Evolutionary conservation across 495 filamentous ascomycete genomes (phyloP), one percentile per base, ranked within the genome.

Genomic region (Aspergillus diversus): DNA sequence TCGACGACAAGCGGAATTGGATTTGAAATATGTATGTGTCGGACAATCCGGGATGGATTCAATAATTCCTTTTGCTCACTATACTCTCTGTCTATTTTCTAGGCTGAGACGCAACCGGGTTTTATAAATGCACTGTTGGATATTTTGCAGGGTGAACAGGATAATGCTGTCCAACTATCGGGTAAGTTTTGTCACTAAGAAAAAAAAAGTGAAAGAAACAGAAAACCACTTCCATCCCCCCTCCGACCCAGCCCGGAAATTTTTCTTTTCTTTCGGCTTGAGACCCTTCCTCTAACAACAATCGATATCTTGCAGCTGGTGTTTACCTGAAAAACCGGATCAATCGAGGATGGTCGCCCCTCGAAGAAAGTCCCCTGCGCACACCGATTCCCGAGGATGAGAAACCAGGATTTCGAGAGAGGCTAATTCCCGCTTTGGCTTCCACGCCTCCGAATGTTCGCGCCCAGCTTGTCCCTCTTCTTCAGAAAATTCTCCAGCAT

Each of bases 311-410:
- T 69, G 33, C 72, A 99, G 95, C 94, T 67, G 96, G 93, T 71
- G 90, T 99, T 62, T 99, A 98, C 77, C 84, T 99, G 71, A 99
- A 99, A 81, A 97, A 98, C 75, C 89, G 93, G 70, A 90, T 97
- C 72, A 92, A 87, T 72, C 89, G 93, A 69, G 92, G 90, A 59
- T 99, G 95, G 95, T 81, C 88, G 37, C 86, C 84, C 51, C 82
- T 84, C 70, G 92, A 97, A 66, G 91, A 96, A 17, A 78, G 56
- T 61, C 72, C 71, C 68, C 80, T 82, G 67, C 83, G 77, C 71
- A 86, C 80, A 69, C 82, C 86, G 51, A 95, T 99, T 73, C 83
- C 90, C 59, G 94, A 97, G 68, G 86, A 90, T 63, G 95, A 96
- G 75, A 97, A 97, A 76, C 82, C 85, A n/a, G 84, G 87, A 59